Conservation (phyloP, 2,329 filamentous ascomycete genomes). For the Diaporthe citri region DNA sequence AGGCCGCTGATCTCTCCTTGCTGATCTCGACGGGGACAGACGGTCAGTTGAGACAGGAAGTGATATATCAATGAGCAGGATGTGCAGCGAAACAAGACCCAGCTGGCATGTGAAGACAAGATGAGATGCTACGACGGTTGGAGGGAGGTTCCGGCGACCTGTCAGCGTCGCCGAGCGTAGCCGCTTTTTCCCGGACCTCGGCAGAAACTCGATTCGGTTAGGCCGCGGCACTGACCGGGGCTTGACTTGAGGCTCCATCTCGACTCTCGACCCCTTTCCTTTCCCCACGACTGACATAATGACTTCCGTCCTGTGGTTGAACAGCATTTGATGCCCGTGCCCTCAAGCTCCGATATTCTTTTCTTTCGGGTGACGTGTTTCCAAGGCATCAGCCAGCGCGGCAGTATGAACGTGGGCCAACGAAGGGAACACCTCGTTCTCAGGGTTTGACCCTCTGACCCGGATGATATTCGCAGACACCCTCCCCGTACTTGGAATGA, state of each 20-base stretch:
- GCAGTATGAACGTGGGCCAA: background rate
- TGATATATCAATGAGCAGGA: background rate
- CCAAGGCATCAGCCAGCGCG: background rate
- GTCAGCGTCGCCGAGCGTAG: slow-evolving; percentile 28
- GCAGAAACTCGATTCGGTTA: slow-evolving; percentile 18
- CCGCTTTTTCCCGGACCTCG: slow-evolving; percentile 32
- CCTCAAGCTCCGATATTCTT: background rate
- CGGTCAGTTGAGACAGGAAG: background rate
- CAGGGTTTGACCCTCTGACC: background rate
- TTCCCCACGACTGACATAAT: slow-evolving; percentile 16
- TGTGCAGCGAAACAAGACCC: background rate
- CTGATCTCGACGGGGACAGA: background rate
- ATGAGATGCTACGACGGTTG: background rate
- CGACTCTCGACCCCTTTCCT: slow-evolving; percentile 4
- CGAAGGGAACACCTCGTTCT: background rate
- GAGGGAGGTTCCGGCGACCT: slow-evolving; percentile 1
- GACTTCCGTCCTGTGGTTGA: background rate
- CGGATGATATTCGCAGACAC: background rate
- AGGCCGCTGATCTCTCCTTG: background rate
- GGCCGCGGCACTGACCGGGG: background rate
- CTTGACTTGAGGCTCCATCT: slow-evolving; percentile 17
- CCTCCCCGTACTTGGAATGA: background rate
- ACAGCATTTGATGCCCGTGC: background rate
- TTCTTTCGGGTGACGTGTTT: background rate
- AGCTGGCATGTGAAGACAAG: slow-evolving; percentile 28